Evolutionary conservation across 495 filamentous ascomycete species (phyloP), one percentile per base, ranked within the genome.

Genomic region (Aspergillus saccharolyticus): DNA sequence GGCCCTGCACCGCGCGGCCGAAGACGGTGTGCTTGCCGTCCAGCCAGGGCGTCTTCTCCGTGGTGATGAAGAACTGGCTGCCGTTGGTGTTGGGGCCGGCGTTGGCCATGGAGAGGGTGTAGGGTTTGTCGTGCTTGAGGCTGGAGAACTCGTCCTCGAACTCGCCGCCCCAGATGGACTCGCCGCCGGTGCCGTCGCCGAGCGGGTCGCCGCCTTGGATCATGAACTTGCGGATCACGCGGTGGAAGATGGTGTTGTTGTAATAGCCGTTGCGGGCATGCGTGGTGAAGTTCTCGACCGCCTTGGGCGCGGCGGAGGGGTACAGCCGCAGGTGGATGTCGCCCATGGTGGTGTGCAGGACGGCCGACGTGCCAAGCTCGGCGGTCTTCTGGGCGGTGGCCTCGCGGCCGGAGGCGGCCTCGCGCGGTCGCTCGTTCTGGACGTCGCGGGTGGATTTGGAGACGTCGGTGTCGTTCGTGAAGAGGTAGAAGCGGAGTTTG

Each of bases 151-250:
- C 94, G 68, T 97, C 94, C 67, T 88, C 89, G 69, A 99, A 99
- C 67, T 97, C 91, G 15, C 80, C 85, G 16, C 92, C 94, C 94
- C 95, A 97, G 70, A 99, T 97, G 61, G 86, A 90, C 74, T 97
- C 93, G 21, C 94, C 94, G 18, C 94, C 94, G 0, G 92, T 97
- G 3, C 94, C 94, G 65, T 99, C 93, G 14, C 94, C 94, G 2
- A 96, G 73, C 0, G 95, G 95, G 67, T 99, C 94, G 42, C 94
- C 94, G 50, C 91, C 73, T 58, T 86, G 83, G 55, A 99, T 96
- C 94, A 99, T 99, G 74, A 99, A 99, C 67, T 97, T 97, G 57
- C 87, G 84, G 66, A 99, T 97, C 7, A 99, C 88, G 17, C 94
- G 87, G 71, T 99, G 94, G 79, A 99, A 99, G 60, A 96, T 92